Evolutionary conservation across 2,329 filamentous ascomycete species (phyloP).

Genomic region (Chaetomiaceae sp.): DNA sequence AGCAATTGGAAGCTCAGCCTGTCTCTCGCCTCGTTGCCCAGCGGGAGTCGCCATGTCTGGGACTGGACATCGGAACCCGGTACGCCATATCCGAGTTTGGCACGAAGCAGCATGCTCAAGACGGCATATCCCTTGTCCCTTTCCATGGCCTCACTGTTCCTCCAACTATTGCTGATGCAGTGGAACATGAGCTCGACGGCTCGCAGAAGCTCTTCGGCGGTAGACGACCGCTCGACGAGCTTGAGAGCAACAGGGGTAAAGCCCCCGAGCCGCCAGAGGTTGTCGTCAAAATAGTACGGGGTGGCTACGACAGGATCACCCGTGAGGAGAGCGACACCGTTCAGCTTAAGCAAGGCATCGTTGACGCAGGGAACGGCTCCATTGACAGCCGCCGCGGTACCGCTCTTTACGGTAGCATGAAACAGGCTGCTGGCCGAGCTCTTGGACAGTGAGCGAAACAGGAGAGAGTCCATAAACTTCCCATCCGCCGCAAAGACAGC

Average conservation of each 20-base stretch:
- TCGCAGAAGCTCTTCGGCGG: constrained; percentile 64
- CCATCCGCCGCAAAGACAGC: constrained; percentile 79
- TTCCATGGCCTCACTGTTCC: constrained; percentile 98
- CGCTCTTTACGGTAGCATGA: constrained; percentile 65
- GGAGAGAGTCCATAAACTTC: constrained; percentile 68
- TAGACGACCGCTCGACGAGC: constrained; percentile 71
- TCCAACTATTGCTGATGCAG: constrained; percentile 85
- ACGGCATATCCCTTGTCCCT: constrained; percentile 91
- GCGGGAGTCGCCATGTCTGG: constrained; percentile 37
- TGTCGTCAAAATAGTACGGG: constrained; percentile 84
- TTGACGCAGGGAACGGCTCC: constrained; percentile 82
- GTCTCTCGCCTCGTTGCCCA: constrained; percentile 51
- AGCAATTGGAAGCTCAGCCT: constrained; percentile 60
- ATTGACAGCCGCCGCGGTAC: constrained; percentile 79
- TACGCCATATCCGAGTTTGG: constrained; percentile 63
- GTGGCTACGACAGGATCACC: constrained; percentile 77
- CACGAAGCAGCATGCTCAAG: constrained; percentile 73
- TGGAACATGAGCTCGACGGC: constrained; percentile 81
- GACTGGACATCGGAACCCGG: constrained; percentile 33
- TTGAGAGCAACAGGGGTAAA: constrained; percentile 82
- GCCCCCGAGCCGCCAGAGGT: constrained; percentile 87
- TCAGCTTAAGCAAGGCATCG: constrained; percentile 74
- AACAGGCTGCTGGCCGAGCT: constrained; percentile 63
- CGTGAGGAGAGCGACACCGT: constrained; percentile 76
- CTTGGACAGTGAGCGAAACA: constrained; percentile 72